A percentile compares a stretch with the other conserved stretches of the same genome.
Conservation (phyloP, 2,329 filamentous ascomycete species). For the Fusarium burgessii region DNA sequence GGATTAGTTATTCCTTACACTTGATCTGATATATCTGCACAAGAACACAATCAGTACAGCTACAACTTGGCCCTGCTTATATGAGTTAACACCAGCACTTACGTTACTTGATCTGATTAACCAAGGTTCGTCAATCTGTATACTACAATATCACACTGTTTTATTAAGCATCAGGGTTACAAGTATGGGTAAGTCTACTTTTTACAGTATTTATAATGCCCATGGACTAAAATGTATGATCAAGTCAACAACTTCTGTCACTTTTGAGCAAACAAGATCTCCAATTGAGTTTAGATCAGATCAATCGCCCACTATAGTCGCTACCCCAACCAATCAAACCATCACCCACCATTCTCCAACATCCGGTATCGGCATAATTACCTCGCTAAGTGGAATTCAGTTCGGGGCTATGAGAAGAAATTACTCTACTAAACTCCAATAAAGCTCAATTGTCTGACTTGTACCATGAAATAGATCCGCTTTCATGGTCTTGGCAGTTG, state of each 20-base stretch:
- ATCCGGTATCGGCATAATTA: conserved; percentile 15
- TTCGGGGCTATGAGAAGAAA: background rate
- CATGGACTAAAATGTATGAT: background rate
- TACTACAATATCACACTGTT: fast-evolving
- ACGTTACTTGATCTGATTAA: background rate
- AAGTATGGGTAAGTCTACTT: fast-evolving
- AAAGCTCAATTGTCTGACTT: background rate
- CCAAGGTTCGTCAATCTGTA: background rate
- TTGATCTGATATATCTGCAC: too few species aligned
- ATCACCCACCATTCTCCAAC: background rate
- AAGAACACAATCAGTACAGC: too few species aligned
- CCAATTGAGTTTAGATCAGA: background rate
- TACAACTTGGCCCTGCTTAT: background rate
- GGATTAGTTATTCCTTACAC: too few species aligned
- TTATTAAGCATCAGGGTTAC: fast-evolving
- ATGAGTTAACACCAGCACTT: background rate
- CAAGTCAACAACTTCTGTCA: background rate
- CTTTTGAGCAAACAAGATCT: background rate
- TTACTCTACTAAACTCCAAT: background rate
- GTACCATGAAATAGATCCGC: background rate
- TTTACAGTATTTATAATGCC: background rate
- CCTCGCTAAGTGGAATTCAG: conserved; percentile 6
- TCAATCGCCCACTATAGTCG: background rate
- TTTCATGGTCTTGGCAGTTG: conserved; percentile 4
- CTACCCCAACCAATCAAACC: conserved; percentile 1